Evolutionary conservation across 176 grass and related monocot genomes (phyloP), one percentile per base, ranked within the genome.

Genomic region (Musa troglodytarum): DNA sequence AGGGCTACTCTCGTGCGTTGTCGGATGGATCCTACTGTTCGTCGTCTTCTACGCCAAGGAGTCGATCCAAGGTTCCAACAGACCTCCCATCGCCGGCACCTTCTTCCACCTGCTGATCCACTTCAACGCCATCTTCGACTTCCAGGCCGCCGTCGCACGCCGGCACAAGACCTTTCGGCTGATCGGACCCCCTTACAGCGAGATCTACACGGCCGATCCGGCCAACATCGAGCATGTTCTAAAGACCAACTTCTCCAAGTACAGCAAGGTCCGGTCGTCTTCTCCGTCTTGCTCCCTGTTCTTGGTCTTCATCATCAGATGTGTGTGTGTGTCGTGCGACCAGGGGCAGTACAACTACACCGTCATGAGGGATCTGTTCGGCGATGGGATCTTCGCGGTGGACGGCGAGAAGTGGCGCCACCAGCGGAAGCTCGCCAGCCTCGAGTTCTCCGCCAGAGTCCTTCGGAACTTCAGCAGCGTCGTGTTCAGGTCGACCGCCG

Each of bases 171-270:
- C 88, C 63, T 34, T 77, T 54, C 76, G 88, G 80, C 62, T 91
- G 19, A 26, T 78, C 12, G 76, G n/a, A 50, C 73, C 68, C 1
- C 80, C 62, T n/a, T 77, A 82, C 73, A 80, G 77, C 14, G 76
- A 85, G 63, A 0, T 91, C 54, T 62, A 11, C 8, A 87, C 82
- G 2, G 21, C 77, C 19, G 88, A 91, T 57, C 82, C 88, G 0
- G 59, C 63, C 51, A 55, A 79, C 76, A 15, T 91, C 22, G 77
- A 91, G 77, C 79, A 91, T 23, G 28, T 91, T 22, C 80, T 87
- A 43, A 91, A 80, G 52, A 80, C 77, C 51, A 91, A 63, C 64
- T 91, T 91, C 88, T 77, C 73, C 62, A 91, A 87, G 69, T 87
- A 91, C 77, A 82, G 76, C 72, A 91, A 87, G 88, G 85, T 89